Evolutionary conservation across 257 asterid genomes (phyloP).

Genomic region (Jaltomata sinuosa): DNA sequence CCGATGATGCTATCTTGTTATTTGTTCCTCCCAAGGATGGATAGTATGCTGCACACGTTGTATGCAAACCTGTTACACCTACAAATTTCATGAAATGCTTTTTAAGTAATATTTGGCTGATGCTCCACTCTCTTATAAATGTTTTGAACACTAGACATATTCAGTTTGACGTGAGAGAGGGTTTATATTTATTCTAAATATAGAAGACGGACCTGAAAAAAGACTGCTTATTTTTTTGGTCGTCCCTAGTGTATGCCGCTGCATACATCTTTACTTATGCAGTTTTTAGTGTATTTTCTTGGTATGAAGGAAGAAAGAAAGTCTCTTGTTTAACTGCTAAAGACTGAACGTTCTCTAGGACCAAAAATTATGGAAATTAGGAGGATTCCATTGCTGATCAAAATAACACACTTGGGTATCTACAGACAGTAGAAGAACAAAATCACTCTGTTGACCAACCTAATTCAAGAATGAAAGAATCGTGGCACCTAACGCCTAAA

Average conservation of each 20-base stretch:
- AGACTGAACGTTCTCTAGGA: neutral
- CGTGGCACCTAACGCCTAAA: slow-evolving; percentile 1
- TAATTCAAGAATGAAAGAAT: slow-evolving; percentile 72
- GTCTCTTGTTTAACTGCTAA: neutral
- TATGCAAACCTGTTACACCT: neutral
- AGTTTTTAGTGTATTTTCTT: neutral
- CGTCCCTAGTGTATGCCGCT: neutral
- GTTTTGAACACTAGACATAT: too few relatives aligned
- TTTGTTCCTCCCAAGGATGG: neutral
- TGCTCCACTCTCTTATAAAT: neutral
- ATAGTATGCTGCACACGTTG: neutral
- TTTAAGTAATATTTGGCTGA: neutral
- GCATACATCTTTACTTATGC: neutral
- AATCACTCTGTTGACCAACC: neutral
- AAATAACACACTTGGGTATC: neutral
- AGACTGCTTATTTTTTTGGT: too few relatives aligned
- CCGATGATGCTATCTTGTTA: neutral
- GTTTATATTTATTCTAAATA: too few relatives aligned
- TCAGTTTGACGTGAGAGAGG: too few relatives aligned
- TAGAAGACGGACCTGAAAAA: neutral
- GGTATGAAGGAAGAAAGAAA: neutral
- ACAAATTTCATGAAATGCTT: neutral
- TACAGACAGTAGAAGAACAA: neutral
- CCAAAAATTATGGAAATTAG: neutral
- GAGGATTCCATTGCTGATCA: neutral